Evolutionary conservation across 1,284 basidiomycete genomes (phyloP), one percentile per base, ranked within the genome.

Genomic region (Cryptococcus sp.): DNA sequence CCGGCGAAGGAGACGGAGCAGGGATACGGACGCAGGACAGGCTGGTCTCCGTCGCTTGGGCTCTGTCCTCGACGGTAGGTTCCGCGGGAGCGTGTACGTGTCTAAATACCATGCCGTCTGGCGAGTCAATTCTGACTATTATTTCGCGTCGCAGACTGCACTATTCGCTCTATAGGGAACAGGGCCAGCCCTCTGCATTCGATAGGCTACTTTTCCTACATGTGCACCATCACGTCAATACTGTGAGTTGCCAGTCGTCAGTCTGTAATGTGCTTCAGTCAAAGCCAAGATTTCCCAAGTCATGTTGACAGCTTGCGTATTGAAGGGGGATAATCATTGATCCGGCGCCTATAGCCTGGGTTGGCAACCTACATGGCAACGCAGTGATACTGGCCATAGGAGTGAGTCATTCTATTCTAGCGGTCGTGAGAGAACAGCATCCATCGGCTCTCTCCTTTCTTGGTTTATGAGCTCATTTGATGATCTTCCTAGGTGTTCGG

Each of bases 151-250:
- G 15, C 51, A 88, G 88, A 87, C 69, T 85, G 84, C 0, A 80
- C 84, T 0, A 84, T 91, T 40, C 83, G 88, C 4, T 85, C 84
- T 7, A 87, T 91, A 31, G 89, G 89, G 2, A 86, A 83, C 61
- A 83, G 86, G 0, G 88, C 88, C 4, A 87, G 89, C 66, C 82
- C 88, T 0, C 77, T 91, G 55, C 89, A 92, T 70, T 83, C 84
- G n/a, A 82, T 90, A 62, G 81, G 83, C 3, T 87, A 84, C 57
- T 91, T 89, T 69, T 85, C 88, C 0, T 75, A 83, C 25, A 82
- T 85, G 67, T 87, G 85, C 60, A 82, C 87, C 3, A 73, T 88
- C 42, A 83, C 84, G 1, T 81, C 84, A 1, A 73, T 78, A 11
- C 60, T 85, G 60, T 82, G 76, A 54, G 70, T 69, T 15, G 13